Percentiles rank a stretch among this genome's conserved stretches.
phyloP scores from a whole-genome alignment of 495 filamentous ascomycete species.

The Penicillium bovifimosum region DNA sequence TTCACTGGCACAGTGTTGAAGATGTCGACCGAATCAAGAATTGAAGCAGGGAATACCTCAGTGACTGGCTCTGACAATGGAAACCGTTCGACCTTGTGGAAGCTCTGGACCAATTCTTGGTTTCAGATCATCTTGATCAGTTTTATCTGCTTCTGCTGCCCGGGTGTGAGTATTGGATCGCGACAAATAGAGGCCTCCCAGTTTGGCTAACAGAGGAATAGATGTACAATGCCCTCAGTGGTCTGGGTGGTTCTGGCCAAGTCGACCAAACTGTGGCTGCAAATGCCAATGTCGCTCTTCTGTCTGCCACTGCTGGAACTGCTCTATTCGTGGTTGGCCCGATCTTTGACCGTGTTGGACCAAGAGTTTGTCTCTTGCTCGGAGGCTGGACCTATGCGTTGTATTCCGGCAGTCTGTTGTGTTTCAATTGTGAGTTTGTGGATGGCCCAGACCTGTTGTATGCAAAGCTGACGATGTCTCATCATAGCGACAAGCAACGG shows the following conservation, averaged over 20 bases:
- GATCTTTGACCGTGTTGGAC: slow-evolving; percentile 38
- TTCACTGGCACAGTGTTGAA: background rate
- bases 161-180: slow-evolving; percentile 40
- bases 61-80: background rate
- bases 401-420: slow-evolving; percentile 38
- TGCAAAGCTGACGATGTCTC: background rate
- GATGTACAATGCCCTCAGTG: slow-evolving; percentile 69
- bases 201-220: background rate
- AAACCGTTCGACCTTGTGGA: slow-evolving; percentile 12
- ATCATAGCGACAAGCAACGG: slow-evolving; percentile 57
- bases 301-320: slow-evolving; percentile 35
- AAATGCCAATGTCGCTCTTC: slow-evolving; percentile 38
- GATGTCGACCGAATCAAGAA: slow-evolving; percentile 11
- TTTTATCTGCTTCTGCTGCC: slow-evolving; percentile 78
- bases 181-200: background rate
- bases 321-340: slow-evolving; percentile 41
- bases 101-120: slow-evolving; percentile 33
- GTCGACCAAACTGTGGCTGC: slow-evolving; percentile 36
- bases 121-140: slow-evolving; percentile 43
- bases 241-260: slow-evolving; percentile 53
- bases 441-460: background rate
- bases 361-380: slow-evolving; percentile 34
- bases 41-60: background rate
- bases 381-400: slow-evolving; percentile 42
- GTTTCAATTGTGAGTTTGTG: slow-evolving; percentile 30